Base-by-base conservation (phyloP, 371 early-diverging fungal species). In the Polyrhizophydium stewartii region DNA sequence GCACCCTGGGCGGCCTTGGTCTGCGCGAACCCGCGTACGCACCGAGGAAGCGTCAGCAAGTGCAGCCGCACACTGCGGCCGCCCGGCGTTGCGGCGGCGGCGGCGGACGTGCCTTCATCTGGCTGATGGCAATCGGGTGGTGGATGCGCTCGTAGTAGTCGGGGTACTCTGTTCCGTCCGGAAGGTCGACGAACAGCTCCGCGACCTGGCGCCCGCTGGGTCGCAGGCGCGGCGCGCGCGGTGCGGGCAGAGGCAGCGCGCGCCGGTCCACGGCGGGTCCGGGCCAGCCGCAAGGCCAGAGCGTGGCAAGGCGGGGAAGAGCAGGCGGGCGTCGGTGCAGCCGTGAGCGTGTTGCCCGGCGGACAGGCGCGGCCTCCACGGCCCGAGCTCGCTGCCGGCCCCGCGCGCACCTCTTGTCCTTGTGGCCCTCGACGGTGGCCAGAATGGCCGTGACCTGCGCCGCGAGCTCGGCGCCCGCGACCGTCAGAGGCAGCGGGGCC, bases 131-230 rank as follows among this genome's bases (percentile, higher is more conserved):
- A 24, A 81, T 75, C 5, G 78, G 78, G 6, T 58, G 40, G 37
- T 68, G 41, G 46, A 81, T 74, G 31, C 68, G 55, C 19, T 87
- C 79, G 72, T 93, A 95, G 69, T 96, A 96, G 59, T 94, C 94
- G 1, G 96, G 94, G 63, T 94, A 93, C 28, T 85, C 82, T 1
- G 79, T 76, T 63, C 77, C 77, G 13, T 87, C 87, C 5, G 95
- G 94, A 16, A 91, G 78, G 45, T 89, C 85, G 58, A 83, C 55
- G 68, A 94, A 96, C 41, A 87, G 69, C 19, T 86, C 86, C 37
- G 82, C 70, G 1, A 87, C 57, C 38, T 76, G 75, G 21, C 85
- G 85, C 27, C 83, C 88, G 40, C 63, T 65, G 25, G 60, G 27
- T 25, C 30, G 46, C 30, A 51, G 19, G 45, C 19, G 19, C 45